Evolutionary conservation across 441 rosid genomes (phyloP), one percentile per base, ranked within the genome.

Genomic region (Erysimum cheiri): DNA sequence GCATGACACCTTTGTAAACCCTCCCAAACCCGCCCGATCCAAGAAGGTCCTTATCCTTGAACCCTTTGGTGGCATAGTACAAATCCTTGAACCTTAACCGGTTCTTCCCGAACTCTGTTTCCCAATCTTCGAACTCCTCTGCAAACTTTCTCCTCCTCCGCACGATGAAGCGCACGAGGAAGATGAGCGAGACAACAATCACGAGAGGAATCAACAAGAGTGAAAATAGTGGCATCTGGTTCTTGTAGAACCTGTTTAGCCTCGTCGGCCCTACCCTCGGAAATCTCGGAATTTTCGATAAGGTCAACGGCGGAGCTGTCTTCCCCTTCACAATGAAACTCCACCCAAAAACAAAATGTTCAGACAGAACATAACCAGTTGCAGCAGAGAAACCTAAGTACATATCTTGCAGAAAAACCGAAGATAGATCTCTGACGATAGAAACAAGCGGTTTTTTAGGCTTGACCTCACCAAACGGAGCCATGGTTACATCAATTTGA

Each of bases 11-110:
- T 77, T 60, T 85, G 50, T 78, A 89, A 60, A 92, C 97, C 24
- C 41, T 55, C 2, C 97, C 94, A 8, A 92, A 92, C 6, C 98
- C 96, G 3, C 96, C 95, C 0, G 67, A 72, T 2, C 96, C 96
- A 9, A 92, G 83, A 6, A 90, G 76, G 76, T 66, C 74, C 61
- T 81, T 70, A 9, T 79, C 84, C 47, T 75, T 79, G 75, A 92
- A 92, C 26, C 78, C 79, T 12, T 79, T 32, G 4, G 94, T 91
- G 15, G 97, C 92, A 52, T 70, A 33, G 77, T 86, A 84, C 60
- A 91, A 86, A 36, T 86, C 97, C 55, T 70, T 58, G 48, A 81
- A 91, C 13, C 77, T 56, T 59, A 76, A 70, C 26, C 93, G 50
- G 15, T 86, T 89, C 33, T 92, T 89, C 14, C 86, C 90, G 40